Evolutionary conservation across 345 rosid genomes (phyloP).

Genomic region (Stellera chamaejasme): DNA sequence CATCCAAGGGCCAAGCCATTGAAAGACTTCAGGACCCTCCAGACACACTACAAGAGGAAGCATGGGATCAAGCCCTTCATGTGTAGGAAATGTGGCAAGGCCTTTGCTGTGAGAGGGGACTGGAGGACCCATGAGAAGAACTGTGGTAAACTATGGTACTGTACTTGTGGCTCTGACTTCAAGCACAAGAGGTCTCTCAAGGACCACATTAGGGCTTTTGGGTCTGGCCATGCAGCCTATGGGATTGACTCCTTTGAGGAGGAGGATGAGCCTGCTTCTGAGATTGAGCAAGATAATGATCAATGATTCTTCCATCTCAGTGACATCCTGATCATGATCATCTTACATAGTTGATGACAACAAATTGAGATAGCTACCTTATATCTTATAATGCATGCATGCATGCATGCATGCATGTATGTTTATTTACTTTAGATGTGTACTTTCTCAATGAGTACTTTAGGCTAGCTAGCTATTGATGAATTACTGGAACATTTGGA

Average conservation of each 20-base stretch:
- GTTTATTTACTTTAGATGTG: slow-evolving; percentile 6
- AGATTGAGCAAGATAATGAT: slow-evolving; percentile 55
- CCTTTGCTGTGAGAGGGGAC: slow-evolving; percentile 91
- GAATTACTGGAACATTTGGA: not conserved
- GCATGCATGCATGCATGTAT: not conserved
- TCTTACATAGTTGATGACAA: not conserved
- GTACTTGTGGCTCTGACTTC: slow-evolving; percentile 91
- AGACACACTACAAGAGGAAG: slow-evolving; percentile 94
- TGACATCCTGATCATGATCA: no score
- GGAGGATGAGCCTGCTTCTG: slow-evolving; percentile 70
- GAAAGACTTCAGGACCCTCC: slow-evolving; percentile 96
- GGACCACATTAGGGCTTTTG: slow-evolving; percentile 88
- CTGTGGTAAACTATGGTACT: slow-evolving; percentile 95
- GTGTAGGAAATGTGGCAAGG: slow-evolving; percentile 92
- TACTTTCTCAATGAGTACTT: not conserved
- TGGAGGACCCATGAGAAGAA: slow-evolving; percentile 99
- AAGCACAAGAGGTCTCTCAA: slow-evolving; percentile 95
- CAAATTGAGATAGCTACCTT: not conserved
- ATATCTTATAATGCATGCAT: not conserved
- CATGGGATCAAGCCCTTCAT: slow-evolving; percentile 91
- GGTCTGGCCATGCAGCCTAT: slow-evolving; percentile 67
- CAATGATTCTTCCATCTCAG: slow-evolving; percentile 18
- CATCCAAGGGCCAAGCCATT: slow-evolving; percentile 87
- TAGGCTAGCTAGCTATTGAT: not conserved
- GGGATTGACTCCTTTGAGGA: slow-evolving; percentile 59